Evolutionary conservation across 2,329 filamentous ascomycete genomes (phyloP).

Genomic region (Colletotrichum lini): DNA sequence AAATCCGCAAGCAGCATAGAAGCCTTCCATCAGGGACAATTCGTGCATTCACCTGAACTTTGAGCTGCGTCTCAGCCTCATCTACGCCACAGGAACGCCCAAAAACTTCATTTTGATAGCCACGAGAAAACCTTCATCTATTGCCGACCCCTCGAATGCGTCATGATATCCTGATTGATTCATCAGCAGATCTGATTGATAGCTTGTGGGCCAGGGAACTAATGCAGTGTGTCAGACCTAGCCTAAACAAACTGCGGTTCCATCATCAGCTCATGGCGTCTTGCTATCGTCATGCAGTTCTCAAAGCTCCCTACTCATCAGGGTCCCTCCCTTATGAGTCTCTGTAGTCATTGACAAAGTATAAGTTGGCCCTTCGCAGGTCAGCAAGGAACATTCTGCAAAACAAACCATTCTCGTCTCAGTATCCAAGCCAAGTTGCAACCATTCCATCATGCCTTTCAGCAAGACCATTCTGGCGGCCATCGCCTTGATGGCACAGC

Average conservation of each 20-base stretch:
- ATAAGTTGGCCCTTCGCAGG: background rate
- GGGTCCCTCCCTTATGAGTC: background rate
- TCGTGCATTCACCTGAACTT: background rate
- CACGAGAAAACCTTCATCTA: background rate
- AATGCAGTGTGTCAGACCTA: background rate
- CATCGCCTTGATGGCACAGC: background rate
- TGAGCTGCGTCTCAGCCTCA: background rate
- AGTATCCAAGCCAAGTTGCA: background rate
- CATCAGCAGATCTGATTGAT: background rate
- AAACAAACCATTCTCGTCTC: background rate
- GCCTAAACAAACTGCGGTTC: background rate
- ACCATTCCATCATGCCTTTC: background rate
- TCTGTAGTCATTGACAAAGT: background rate
- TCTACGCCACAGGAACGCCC: background rate
- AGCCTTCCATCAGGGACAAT: background rate
- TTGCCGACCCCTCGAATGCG: background rate
- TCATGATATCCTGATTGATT: no score
- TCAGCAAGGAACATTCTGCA: background rate
- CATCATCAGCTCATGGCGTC: conserved; percentile 1
- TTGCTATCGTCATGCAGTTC: background rate
- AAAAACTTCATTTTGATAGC: background rate
- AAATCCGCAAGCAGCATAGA: background rate
- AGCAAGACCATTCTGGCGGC: background rate
- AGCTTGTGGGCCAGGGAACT: no score
- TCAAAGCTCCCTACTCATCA: background rate